Conservation (phyloP, 805 yeast species). For the Pichia californica region DNA sequence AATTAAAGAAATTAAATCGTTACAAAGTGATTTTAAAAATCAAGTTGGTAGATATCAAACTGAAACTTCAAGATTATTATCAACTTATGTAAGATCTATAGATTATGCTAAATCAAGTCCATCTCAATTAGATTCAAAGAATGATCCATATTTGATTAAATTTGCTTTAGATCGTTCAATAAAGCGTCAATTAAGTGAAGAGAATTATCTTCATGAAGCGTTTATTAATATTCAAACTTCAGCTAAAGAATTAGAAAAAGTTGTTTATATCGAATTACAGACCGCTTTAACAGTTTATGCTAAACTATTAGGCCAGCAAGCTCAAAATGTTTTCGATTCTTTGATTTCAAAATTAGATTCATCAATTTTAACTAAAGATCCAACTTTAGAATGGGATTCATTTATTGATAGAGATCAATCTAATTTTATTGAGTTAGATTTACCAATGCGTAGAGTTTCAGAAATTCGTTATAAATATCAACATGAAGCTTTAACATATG, state of each 20-base stretch:
- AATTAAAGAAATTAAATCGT: conserved; percentile 77
- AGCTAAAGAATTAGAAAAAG: conserved; percentile 82
- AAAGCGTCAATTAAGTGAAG: conserved; percentile 72
- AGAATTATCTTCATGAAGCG: conserved; percentile 83
- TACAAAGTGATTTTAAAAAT: conserved; percentile 81
- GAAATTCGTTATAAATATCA: conserved; percentile 64
- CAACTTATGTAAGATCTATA: conserved; percentile 51
- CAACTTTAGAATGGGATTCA: conserved; percentile 83
- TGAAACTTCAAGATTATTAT: conserved; percentile 53
- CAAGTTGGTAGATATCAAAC: conserved; percentile 62
- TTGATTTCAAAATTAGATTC: conserved; percentile 58
- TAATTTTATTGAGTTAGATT: conserved; percentile 57
- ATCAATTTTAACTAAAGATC: conserved; percentile 71
- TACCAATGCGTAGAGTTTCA: conserved; percentile 54
- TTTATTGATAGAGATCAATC: conserved; percentile 61
- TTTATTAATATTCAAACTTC: conserved; percentile 79
- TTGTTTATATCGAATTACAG: conserved; percentile 82
- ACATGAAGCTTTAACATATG: conserved; percentile 59
- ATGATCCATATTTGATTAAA: conserved; percentile 81
- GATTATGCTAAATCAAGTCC: conserved; percentile 53
- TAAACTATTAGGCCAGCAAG: conserved; percentile 62
- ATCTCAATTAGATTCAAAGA: conserved; percentile 40
- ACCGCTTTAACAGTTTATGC: conserved; percentile 71
- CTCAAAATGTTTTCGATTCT: conserved; percentile 61
- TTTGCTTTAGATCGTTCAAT: conserved; percentile 68